These are phyloP conservation scores for Pythium scleroteichum DNA, from an alignment of 352 stramenopile genomes.

Conservation along the genomic window DNA sequence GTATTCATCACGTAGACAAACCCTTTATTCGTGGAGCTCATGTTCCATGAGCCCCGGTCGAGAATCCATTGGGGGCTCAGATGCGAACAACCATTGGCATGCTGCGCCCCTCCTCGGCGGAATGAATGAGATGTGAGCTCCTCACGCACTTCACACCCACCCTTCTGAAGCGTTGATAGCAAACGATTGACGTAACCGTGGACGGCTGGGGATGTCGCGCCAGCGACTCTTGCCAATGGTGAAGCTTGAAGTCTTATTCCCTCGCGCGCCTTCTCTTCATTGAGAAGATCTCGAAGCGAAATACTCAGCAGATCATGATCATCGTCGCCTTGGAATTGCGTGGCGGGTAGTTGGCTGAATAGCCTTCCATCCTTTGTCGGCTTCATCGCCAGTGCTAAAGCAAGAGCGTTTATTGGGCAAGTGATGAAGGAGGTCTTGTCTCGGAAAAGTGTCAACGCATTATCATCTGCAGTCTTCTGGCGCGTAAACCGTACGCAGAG, in stretches of 20 bases:
- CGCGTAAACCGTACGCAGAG: background rate
- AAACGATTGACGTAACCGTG: conserved; percentile 21
- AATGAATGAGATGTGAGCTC: conserved; percentile 23
- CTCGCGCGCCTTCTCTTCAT: background rate
- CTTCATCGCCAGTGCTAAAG: background rate
- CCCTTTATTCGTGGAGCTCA: conserved; percentile 14
- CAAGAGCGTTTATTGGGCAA: background rate
- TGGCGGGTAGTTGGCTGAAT: background rate
- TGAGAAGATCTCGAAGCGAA: background rate
- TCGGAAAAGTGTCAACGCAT: background rate
- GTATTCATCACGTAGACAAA: conserved; percentile 27
- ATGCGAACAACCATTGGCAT: conserved; percentile 11
- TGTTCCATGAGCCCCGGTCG: conserved; percentile 21
- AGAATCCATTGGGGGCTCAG: conserved; percentile 28
- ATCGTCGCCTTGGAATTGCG: background rate
- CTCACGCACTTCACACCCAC: background rate
- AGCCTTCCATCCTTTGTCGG: background rate
- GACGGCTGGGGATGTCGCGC: background rate
- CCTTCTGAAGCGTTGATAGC: background rate
- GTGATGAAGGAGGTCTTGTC: background rate
- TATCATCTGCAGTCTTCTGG: background rate
- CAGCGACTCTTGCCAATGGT: background rate
- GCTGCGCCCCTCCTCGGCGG: conserved; percentile 15
- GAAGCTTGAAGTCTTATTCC: background rate
- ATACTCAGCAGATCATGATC: background rate